Percentiles rank a stretch among this genome's conserved stretches.
Evolutionary conservation across 495 filamentous ascomycete genomes (phyloP).

Genomic region (Penicillium alfredii): DNA sequence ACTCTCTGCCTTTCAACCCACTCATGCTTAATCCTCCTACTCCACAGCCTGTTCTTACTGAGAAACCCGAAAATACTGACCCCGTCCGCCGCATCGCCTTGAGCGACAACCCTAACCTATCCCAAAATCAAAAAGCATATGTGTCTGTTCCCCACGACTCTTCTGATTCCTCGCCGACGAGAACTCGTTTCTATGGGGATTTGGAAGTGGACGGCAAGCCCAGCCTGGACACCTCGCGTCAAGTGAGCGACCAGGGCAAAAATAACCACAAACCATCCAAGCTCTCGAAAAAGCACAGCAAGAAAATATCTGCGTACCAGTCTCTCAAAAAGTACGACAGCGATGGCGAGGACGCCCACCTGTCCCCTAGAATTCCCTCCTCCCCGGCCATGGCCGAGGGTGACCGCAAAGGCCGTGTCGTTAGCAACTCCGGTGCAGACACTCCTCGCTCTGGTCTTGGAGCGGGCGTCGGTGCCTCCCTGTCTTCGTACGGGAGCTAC

Average conservation of each 20-base stretch:
- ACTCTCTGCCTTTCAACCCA: conserved; percentile 39
- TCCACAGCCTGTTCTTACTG: conserved; percentile 30
- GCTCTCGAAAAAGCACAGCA: conserved; percentile 29
- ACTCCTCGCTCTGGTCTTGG: conserved; percentile 10
- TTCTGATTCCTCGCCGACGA: conserved; percentile 20
- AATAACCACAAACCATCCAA: conserved; percentile 23
- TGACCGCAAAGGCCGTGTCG: conserved; percentile 43
- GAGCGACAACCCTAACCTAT: conserved; percentile 32
- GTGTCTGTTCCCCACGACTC: conserved; percentile 8
- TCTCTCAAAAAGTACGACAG: conserved; percentile 33
- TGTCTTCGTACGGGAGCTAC: conserved; percentile 53
- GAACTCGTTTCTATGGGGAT: conserved; percentile 36
- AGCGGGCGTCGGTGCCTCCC: conserved; percentile 19
- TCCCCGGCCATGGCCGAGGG: conserved; percentile 29
- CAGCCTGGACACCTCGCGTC: conserved; percentile 20
- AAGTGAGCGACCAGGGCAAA: conserved; percentile 18
- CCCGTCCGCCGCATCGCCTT: conserved; percentile 26
- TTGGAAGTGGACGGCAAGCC: conserved; percentile 20
- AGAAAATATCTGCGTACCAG: conserved; percentile 31
- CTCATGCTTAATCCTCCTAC: conserved; percentile 50
- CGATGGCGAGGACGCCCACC: conserved; percentile 16
- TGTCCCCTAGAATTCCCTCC: conserved; percentile 2
- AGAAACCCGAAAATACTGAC: conserved; percentile 20
- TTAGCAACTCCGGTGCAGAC: conserved; percentile 49
- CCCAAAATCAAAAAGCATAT: conserved; percentile 22